A percentile compares a stretch with the other conserved stretches of the same genome.
Evolutionary conservation across 441 rosid species (phyloP).

Genomic region (Hura crepitans): DNA sequence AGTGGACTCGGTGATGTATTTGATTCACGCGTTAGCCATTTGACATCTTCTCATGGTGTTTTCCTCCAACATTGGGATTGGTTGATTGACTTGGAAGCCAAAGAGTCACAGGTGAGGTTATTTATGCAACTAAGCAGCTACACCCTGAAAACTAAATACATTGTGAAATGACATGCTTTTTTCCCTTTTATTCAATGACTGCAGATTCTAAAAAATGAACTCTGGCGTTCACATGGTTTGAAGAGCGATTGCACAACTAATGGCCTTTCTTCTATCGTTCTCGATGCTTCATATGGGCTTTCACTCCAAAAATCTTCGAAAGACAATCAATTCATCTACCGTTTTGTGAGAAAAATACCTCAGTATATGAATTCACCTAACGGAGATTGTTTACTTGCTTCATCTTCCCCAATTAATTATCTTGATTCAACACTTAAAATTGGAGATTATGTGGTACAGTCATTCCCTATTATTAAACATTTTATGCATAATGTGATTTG

Average conservation of each 20-base stretch:
- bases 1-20: slow-evolving; percentile 85
- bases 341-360: slow-evolving; percentile 50
- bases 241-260: slow-evolving; percentile 40
- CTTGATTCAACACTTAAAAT: slow-evolving; percentile 58
- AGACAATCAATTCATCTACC: slow-evolving; percentile 63
- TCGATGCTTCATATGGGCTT: slow-evolving; percentile 51
- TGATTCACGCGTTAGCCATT: slow-evolving; percentile 59
- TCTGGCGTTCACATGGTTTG: slow-evolving; percentile 48
- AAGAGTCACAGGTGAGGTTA: slow-evolving; percentile 65
- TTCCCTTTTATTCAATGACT: slow-evolving; percentile 21
- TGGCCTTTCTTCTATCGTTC: slow-evolving; percentile 74
- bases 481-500: slow-evolving; percentile 12
- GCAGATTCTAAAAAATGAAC: slow-evolving; percentile 59
- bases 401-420: slow-evolving; percentile 38
- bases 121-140: background rate
- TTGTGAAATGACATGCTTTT: slow-evolving; percentile 8
- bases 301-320: slow-evolving; percentile 42
- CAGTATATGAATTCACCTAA: slow-evolving; percentile 31
- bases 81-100: slow-evolving; percentile 87
- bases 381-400: slow-evolving; percentile 34
- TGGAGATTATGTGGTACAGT: slow-evolving; percentile 89
- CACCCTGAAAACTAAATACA: background rate
- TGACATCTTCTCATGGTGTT: slow-evolving; percentile 52
- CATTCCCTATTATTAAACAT: slow-evolving; percentile 10
- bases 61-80: slow-evolving; percentile 82